Evolutionary conservation across 1,139 yeast species (phyloP).

Genomic region (Yamadazyma trypodendri): DNA sequence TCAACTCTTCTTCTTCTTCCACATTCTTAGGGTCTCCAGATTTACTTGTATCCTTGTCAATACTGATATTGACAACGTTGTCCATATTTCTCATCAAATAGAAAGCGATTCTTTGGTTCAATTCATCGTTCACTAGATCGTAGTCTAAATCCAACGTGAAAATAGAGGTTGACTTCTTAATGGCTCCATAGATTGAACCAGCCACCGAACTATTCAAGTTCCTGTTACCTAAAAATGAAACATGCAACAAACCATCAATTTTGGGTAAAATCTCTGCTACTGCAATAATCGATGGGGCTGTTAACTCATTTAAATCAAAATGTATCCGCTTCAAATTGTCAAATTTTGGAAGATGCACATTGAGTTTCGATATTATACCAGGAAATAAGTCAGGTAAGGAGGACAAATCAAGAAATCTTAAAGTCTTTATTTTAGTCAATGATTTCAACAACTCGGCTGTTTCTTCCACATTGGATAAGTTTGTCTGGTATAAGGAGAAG

Average conservation of each 20-base stretch:
- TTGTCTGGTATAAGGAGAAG: slow-evolving; percentile 72
- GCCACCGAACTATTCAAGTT: slow-evolving; percentile 57
- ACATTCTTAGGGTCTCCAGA: slow-evolving; percentile 17
- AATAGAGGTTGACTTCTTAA: slow-evolving; percentile 61
- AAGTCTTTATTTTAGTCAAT: slow-evolving; percentile 50
- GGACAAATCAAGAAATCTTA: slow-evolving; percentile 76
- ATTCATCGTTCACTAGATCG: slow-evolving; percentile 63
- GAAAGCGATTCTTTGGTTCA: slow-evolving; percentile 76
- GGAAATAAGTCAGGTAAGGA: slow-evolving; percentile 76
- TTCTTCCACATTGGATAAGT: slow-evolving; percentile 53
- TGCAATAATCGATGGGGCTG: slow-evolving; percentile 61
- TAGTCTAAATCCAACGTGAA: slow-evolving; percentile 74
- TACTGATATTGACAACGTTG: slow-evolving; percentile 18
- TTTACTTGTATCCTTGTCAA: slow-evolving; percentile 1
- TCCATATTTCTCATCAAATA: slow-evolving; percentile 86
- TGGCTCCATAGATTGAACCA: slow-evolving; percentile 69
- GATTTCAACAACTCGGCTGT: slow-evolving; percentile 51
- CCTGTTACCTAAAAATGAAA: slow-evolving; percentile 68
- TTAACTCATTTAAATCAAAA: slow-evolving; percentile 69
- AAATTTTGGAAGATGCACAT: slow-evolving; percentile 63
- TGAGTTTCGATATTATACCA: slow-evolving; percentile 57
- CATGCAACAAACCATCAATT: slow-evolving; percentile 69
- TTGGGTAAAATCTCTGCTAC: slow-evolving; percentile 70
- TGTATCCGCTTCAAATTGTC: slow-evolving; percentile 69
- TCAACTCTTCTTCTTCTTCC: slow-evolving; percentile 39